Evolutionary conservation across 1,284 basidiomycete genomes (phyloP).

Genomic region (Hemileia vastatrix): DNA sequence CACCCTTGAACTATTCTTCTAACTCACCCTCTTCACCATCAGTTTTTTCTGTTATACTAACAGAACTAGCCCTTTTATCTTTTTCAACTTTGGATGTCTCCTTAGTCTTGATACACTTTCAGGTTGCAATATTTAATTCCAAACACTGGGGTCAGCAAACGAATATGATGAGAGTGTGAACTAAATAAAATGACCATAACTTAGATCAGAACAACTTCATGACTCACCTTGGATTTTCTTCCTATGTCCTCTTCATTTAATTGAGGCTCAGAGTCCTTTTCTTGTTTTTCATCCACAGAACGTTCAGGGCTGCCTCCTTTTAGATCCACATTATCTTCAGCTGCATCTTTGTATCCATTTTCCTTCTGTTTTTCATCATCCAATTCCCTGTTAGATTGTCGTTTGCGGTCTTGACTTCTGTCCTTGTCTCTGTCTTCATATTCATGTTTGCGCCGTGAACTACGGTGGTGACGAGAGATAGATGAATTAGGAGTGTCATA

Average conservation of each 20-base stretch:
- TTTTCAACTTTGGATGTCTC: background rate
- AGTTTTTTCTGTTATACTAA: constrained; percentile 16
- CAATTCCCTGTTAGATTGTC: constrained; percentile 21
- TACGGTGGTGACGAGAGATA: background rate
- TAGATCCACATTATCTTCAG: constrained; percentile 12
- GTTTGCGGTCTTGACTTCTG: constrained; percentile 39
- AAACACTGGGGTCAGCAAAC: background rate
- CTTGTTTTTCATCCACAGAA: constrained; percentile 2
- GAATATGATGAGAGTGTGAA: background rate
- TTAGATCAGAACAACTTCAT: no score
- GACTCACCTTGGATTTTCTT: constrained; percentile 13
- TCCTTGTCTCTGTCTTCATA: constrained; percentile 49
- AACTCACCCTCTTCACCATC: constrained; percentile 24
- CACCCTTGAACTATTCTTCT: no score
- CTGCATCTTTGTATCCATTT: constrained; percentile 22
- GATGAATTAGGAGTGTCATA: constrained; percentile 40
- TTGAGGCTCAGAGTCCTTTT: background rate
- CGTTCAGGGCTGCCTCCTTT: constrained; percentile 12
- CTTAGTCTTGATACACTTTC: constrained; percentile 10
- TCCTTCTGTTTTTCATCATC: constrained; percentile 22
- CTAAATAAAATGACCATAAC: no score
- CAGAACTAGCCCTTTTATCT: no score
- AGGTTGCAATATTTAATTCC: background rate
- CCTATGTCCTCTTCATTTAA: no score
- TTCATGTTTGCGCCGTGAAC: constrained; percentile 47